Base-by-base conservation (phyloP, 208 protist genomes). In the Dictyostelium gargantuum region DNA sequence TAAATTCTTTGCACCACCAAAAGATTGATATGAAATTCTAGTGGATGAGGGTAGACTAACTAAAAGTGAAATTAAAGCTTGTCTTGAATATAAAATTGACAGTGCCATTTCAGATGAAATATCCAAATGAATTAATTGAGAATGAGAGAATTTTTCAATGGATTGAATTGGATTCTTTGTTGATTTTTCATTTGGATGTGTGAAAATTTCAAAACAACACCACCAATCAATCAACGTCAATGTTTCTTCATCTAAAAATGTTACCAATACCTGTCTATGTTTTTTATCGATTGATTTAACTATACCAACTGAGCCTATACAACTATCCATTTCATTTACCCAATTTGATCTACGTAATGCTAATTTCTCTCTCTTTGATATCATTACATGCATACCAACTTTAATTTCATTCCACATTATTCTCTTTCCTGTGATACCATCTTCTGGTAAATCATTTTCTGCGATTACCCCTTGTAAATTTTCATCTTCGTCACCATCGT, bases 1-100 rank as follows among this genome's bases (percentile, higher is more conserved):
- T 26, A 91, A 26, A 42, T 91, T 91, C 17, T 91, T 91, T 6
- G 84, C 48, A 8, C 84, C 84, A 54, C 84, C 84, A 70, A 91
- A 79, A 10, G 70, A 80, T n/a, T 29, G 40, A 32, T 80, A 77
- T 0, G 70, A 35, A 9, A 91, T 56, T n/a, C 15, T 61, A 5
- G n/a, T 52, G 3, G 23, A 50, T 0, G 6, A 15, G 10, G 72
- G 72, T 23, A 80, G 13, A 10, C 70, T 80, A 23, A 80, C 70
- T 3, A 91, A 23, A 0, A 80, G 32, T 19, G 84, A 91, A 10
- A 91, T 91, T 4, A 91, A n/a, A n/a, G 84, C 46, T 44, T 91
- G 66, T 35, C 84, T 42, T 2, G 50, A 26, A 54, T 79, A 91
- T 17, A 91, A 38, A 44, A 91, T 91, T 15, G 84, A 91, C 21